Conservation (phyloP, 805 yeast genomes). For the Lipomyces yamanashiensis region DNA sequence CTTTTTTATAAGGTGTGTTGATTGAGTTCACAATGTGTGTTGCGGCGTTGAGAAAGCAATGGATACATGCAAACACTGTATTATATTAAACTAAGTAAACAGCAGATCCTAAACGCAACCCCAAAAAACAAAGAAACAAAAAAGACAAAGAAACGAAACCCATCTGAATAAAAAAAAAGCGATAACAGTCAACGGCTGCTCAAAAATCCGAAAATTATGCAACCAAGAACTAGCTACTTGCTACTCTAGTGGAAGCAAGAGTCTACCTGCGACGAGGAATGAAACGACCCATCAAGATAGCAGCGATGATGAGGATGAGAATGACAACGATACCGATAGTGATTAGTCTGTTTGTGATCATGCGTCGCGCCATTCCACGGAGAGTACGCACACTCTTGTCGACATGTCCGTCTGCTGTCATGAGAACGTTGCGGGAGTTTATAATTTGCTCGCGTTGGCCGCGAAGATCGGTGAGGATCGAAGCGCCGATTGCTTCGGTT, state of each 20-base stretch:
- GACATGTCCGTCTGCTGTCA: conserved; percentile 90
- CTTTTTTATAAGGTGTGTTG: too few species aligned
- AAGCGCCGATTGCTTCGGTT: conserved; percentile 89
- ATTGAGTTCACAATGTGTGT: too few species aligned
- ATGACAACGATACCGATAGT: conserved; percentile 33
- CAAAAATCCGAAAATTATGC: not conserved
- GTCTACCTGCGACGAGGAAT: conserved; percentile 27
- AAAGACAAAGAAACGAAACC: too few species aligned
- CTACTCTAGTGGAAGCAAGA: not conserved
- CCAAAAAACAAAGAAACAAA: not conserved
- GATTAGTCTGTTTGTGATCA: conserved; percentile 33
- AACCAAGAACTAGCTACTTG: not conserved
- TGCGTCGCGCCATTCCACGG: conserved; percentile 80
- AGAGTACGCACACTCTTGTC: conserved; percentile 86
- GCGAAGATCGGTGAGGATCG: conserved; percentile 82
- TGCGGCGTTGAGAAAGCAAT: too few species aligned
- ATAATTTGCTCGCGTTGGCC: conserved; percentile 91
- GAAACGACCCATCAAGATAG: conserved; percentile 32
- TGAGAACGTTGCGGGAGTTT: conserved; percentile 74
- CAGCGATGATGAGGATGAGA: conserved; percentile 33
- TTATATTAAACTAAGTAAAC: too few species aligned
- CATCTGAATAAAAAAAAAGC: not conserved
- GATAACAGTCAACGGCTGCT: not conserved
- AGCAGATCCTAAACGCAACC: not conserved
- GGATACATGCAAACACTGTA: too few species aligned